Conservation (phyloP, 768 basidiomycete genomes). For the Podaxis sp. region DNA sequence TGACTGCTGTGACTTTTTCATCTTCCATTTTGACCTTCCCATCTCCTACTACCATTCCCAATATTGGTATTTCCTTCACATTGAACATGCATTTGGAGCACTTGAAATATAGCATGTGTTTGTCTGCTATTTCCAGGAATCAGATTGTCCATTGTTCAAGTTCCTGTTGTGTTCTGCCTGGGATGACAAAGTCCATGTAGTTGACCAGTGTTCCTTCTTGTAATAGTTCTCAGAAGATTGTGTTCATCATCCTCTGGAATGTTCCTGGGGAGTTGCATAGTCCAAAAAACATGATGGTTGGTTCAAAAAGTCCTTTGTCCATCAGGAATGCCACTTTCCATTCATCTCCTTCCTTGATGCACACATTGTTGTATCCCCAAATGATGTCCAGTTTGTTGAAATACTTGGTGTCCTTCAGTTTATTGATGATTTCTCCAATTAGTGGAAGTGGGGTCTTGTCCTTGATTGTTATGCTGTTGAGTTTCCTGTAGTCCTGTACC, state of each 20-base stretch:
- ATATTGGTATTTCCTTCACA: conserved; percentile 18
- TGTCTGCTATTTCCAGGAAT: not conserved
- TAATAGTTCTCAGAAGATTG: conserved; percentile 1
- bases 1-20: conserved; percentile 24
- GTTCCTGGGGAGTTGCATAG: conserved; percentile 16
- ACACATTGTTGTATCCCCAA: conserved; percentile 10
- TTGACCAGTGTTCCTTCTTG: conserved; percentile 24
- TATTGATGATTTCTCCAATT: conserved; percentile 26
- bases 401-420: conserved; percentile 15
- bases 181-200: conserved; percentile 41
- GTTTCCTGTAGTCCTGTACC: conserved; percentile 29
- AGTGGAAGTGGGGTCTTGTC: conserved; percentile 32
- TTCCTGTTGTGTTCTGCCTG: conserved; percentile 14
- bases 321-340: not conserved
- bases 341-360: conserved; percentile 7
- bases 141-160: conserved; percentile 14
- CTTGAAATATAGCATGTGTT: conserved; percentile 22
- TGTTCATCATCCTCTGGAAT: conserved; percentile 13
- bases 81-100: conserved; percentile 26
- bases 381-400: too few species aligned
- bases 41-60: conserved; percentile 28
- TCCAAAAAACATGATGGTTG: conserved; percentile 14
- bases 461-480: conserved; percentile 32
- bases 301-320: conserved; percentile 7
- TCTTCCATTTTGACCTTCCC: conserved; percentile 30